A percentile compares a stretch with the other conserved stretches of the same genome.
Conservation (phyloP, 352 stramenopile species). For the Globisporangium lucens region DNA sequence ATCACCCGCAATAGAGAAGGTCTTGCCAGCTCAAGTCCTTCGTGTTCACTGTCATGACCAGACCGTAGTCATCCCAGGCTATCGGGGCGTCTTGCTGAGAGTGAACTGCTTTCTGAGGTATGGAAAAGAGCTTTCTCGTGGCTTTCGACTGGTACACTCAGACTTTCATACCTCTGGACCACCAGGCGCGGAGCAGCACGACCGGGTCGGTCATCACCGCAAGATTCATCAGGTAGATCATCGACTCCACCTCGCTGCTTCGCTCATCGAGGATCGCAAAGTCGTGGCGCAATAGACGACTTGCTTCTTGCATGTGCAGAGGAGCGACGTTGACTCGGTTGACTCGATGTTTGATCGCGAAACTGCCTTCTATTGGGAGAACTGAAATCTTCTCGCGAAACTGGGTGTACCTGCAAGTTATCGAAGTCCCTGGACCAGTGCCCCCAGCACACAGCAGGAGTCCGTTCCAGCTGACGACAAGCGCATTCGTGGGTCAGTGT, state of each 20-base stretch:
- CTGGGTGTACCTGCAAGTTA: neutral
- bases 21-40: neutral
- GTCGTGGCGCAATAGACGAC: neutral
- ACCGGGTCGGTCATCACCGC: slow-evolving; percentile 17
- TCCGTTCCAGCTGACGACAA: slow-evolving; percentile 11
- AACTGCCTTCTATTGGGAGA: neutral
- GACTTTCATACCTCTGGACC: neutral
- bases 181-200: slow-evolving; percentile 2
- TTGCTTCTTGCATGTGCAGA: neutral
- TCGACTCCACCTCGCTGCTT: slow-evolving; percentile 14
- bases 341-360: neutral
- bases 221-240: slow-evolving; percentile 18
- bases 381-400: neutral
- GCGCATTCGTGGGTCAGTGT: slow-evolving; percentile 3
- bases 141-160: slow-evolving; percentile 3
- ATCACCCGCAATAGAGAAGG: slow-evolving; percentile 2
- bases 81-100: neutral
- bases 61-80: neutral
- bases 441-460: neutral
- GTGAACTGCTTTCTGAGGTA: neutral
- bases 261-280: slow-evolving; percentile 4
- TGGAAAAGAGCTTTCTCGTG: neutral
- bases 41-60: neutral
- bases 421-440: neutral
- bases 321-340: neutral